A percentile compares a stretch with the other conserved stretches of the same genome.
phyloP scores from a whole-genome alignment of 495 filamentous ascomycete genomes.

The Immersiella caudata region DNA sequence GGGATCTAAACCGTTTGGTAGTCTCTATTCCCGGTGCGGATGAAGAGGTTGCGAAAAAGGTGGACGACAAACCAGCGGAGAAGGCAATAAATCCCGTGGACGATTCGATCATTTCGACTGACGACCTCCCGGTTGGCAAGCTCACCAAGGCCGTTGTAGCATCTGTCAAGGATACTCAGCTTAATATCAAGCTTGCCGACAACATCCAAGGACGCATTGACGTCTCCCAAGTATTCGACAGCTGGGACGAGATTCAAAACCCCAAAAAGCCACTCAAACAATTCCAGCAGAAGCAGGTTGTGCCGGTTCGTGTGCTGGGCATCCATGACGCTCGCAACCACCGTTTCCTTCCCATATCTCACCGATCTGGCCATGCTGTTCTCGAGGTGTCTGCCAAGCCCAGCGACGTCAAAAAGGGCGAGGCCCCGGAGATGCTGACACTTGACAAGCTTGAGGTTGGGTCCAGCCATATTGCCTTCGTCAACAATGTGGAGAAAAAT shows the following conservation, averaged over 20 bases:
- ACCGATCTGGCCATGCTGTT: slow-evolving; percentile 76
- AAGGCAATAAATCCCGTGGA: slow-evolving; percentile 67
- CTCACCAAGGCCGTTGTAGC: slow-evolving; percentile 76
- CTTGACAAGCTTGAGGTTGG: slow-evolving; percentile 74
- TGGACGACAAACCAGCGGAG: slow-evolving; percentile 25
- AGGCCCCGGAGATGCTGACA: slow-evolving; percentile 56
- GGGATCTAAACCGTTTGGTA: slow-evolving; percentile 42
- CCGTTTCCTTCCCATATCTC: slow-evolving; percentile 87
- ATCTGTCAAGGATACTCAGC: slow-evolving; percentile 82
- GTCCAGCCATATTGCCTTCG: slow-evolving; percentile 72
- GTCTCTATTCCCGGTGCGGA: slow-evolving; percentile 40
- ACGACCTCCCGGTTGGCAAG: slow-evolving; percentile 74
- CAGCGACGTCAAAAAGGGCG: slow-evolving; percentile 57
- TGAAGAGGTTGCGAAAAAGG: slow-evolving; percentile 31
- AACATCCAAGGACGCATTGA: slow-evolving; percentile 90
- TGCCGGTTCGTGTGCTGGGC: slow-evolving; percentile 79
- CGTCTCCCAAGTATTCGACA: slow-evolving; percentile 84
- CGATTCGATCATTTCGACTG: slow-evolving; percentile 60
- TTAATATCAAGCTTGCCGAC: slow-evolving; percentile 88
- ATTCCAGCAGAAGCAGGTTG: slow-evolving; percentile 69
- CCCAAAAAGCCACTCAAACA: slow-evolving; percentile 73
- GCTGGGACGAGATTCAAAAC: slow-evolving; percentile 82
- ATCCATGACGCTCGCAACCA: slow-evolving; percentile 89
- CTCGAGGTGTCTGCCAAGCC: slow-evolving; percentile 89
- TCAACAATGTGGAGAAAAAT: slow-evolving; percentile 81